Percentiles rank a stretch among this genome's conserved stretches.
Evolutionary conservation across 2,329 filamentous ascomycete species (phyloP).

Genomic region (Trichoderma gracile): DNA sequence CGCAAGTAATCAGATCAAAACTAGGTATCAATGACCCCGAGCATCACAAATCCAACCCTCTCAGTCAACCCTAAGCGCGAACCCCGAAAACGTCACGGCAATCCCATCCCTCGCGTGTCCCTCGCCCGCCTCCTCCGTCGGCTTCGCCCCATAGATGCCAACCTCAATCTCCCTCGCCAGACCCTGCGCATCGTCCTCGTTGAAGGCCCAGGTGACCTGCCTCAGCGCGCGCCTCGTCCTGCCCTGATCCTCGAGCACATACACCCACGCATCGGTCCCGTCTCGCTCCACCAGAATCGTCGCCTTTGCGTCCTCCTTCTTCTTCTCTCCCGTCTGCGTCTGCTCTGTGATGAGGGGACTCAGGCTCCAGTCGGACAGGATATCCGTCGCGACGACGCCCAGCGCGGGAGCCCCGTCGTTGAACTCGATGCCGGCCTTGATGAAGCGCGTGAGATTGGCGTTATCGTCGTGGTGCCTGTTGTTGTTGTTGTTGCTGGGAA

Average conservation of each 20-base stretch:
- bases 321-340: slow-evolving; percentile 21
- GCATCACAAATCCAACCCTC: no score
- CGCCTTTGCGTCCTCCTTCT: slow-evolving; percentile 19
- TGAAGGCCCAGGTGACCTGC: slow-evolving; percentile 29
- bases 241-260: slow-evolving; percentile 21
- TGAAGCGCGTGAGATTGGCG: slow-evolving; percentile 24
- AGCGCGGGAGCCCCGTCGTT: slow-evolving; percentile 27
- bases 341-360: slow-evolving; percentile 25
- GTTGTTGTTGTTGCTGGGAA: no score
- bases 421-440: slow-evolving; percentile 29
- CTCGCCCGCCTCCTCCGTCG: slow-evolving; percentile 26
- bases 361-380: slow-evolving; percentile 28
- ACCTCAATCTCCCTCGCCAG: slow-evolving; percentile 23
- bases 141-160: slow-evolving; percentile 29
- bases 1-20: no score
- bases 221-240: slow-evolving; percentile 24
- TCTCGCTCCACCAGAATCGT: slow-evolving; percentile 27
- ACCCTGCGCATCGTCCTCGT: slow-evolving; percentile 25
- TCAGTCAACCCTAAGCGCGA: slow-evolving; percentile 21
- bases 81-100: slow-evolving; percentile 26
- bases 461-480: neutral
- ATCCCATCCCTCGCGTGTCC: slow-evolving; percentile 23
- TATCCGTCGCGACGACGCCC: slow-evolving; percentile 28
- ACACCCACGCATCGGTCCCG: slow-evolving; percentile 29
- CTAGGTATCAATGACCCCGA: no score